Evolutionary conservation across 1,284 basidiomycete species (phyloP).

Genomic region (Cutaneotrichosporon sp.): DNA sequence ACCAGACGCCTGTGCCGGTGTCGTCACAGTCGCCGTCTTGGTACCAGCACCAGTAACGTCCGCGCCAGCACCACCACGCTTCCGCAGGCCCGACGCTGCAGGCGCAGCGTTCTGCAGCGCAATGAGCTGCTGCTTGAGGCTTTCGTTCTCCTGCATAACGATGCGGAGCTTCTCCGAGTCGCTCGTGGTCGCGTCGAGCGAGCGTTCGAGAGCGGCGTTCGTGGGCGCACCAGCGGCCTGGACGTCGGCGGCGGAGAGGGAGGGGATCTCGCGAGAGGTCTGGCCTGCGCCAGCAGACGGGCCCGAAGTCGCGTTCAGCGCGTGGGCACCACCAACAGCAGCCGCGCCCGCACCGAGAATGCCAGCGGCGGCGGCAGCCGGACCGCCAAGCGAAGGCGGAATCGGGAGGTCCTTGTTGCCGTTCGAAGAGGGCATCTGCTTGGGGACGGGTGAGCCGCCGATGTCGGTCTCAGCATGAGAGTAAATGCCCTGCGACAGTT

Average conservation of each 20-base stretch:
- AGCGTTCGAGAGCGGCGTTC: slow-evolving; percentile 41
- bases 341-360: slow-evolving; percentile 13
- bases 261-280: slow-evolving; percentile 24
- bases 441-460: slow-evolving; percentile 28
- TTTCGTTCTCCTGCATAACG: slow-evolving; percentile 50
- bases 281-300: slow-evolving; percentile 8
- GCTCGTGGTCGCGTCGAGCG: slow-evolving; percentile 41
- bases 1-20: slow-evolving; percentile 36
- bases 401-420: slow-evolving; percentile 16
- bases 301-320: slow-evolving; percentile 1
- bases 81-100: slow-evolving; percentile 44
- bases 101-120: slow-evolving; percentile 34
- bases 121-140: slow-evolving; percentile 41
- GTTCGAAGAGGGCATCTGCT: slow-evolving; percentile 8
- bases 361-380: slow-evolving; percentile 14
- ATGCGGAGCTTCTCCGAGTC: slow-evolving; percentile 49
- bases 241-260: slow-evolving; percentile 39
- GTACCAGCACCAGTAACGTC: slow-evolving; percentile 31
- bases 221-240: slow-evolving; percentile 31
- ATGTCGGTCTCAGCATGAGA: slow-evolving; percentile 34
- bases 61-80: slow-evolving; percentile 40
- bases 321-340: slow-evolving; percentile 11
- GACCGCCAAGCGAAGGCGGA: slow-evolving; percentile 11
- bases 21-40: slow-evolving; percentile 32
- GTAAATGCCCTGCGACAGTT: slow-evolving; percentile 37